Evolutionary conservation across 768 basidiomycete species (phyloP).

Genomic region (Mycena belliarum): DNA sequence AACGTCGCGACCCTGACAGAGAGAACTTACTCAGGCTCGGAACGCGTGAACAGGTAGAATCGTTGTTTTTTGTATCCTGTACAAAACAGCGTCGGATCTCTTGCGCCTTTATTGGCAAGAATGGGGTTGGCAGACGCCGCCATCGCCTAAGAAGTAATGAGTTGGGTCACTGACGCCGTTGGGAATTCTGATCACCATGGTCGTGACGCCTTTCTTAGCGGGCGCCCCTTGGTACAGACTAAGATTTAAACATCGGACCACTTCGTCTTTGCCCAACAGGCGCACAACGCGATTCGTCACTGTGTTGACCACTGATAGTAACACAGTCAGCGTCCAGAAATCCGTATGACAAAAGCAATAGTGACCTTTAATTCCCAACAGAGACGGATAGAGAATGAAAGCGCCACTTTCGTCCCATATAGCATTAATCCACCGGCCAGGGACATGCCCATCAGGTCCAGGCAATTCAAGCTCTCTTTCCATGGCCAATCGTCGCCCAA

Average conservation of each 20-base stretch:
- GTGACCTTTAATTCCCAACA: conserved; percentile 93
- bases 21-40: conserved; percentile 79
- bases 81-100: conserved; percentile 91
- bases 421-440: conserved; percentile 82
- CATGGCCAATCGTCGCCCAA: conserved; percentile 90
- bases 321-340: background rate
- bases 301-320: conserved; percentile 78
- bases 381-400: conserved; percentile 89
- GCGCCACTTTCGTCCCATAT: conserved; percentile 99
- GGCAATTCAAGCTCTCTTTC: conserved; percentile 90
- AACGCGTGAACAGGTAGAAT: conserved; percentile 93
- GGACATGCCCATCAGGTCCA: conserved; percentile 69
- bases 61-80: conserved; percentile 91
- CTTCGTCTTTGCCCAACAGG: conserved; percentile 92
- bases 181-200: conserved; percentile 55
- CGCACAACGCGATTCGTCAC: conserved; percentile 91
- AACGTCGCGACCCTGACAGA: background rate
- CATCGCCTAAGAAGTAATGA: conserved; percentile 64
- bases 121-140: conserved; percentile 95
- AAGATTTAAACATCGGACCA: conserved; percentile 85
- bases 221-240: conserved; percentile 93
- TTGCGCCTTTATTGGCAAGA: conserved; percentile 76
- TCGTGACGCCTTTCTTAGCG: conserved; percentile 78
- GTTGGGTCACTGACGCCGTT: background rate
- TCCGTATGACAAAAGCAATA: background rate